These are phyloP conservation scores for Pseudocohnilembus persalinus DNA, from an alignment of 169 alveolate genomes.

Conservation along the genomic window DNA sequence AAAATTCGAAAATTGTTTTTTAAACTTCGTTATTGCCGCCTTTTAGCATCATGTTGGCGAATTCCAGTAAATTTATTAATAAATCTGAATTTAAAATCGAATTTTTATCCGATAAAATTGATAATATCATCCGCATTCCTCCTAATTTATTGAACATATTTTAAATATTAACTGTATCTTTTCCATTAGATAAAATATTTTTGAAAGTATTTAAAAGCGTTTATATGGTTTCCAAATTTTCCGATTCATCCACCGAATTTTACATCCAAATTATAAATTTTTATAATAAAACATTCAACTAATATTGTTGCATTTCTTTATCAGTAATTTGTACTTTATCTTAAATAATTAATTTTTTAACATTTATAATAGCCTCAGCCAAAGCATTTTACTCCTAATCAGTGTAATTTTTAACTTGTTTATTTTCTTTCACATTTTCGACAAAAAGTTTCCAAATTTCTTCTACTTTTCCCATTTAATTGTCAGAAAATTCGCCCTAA, in stretches of 20 bases:
- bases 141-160: conserved; percentile 36
- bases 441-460: neutral
- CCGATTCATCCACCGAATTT: conserved; percentile 25
- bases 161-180: conserved; percentile 31
- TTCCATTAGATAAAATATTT: conserved; percentile 1
- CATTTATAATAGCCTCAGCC: neutral
- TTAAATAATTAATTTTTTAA: neutral
- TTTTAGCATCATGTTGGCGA: conserved; percentile 20
- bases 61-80: conserved; percentile 26
- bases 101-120: conserved; percentile 26
- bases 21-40: conserved; percentile 43
- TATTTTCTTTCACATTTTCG: too few species aligned
- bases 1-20: conserved; percentile 40
- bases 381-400: conserved; percentile 17
- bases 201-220: conserved; percentile 21
- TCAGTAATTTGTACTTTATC: neutral
- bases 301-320: neutral
- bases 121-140: conserved; percentile 41
- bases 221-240: conserved; percentile 10
- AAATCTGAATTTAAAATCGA: conserved; percentile 31
- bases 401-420: neutral
- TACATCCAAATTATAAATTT: conserved; percentile 32
- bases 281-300: neutral
- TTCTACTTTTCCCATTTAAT: neutral
- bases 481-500: neutral